Percentiles rank a stretch among this genome's conserved stretches.
phyloP scores from a whole-genome alignment of 192 early-diverging fungal genomes.

The Lobosporangium transversale region DNA sequence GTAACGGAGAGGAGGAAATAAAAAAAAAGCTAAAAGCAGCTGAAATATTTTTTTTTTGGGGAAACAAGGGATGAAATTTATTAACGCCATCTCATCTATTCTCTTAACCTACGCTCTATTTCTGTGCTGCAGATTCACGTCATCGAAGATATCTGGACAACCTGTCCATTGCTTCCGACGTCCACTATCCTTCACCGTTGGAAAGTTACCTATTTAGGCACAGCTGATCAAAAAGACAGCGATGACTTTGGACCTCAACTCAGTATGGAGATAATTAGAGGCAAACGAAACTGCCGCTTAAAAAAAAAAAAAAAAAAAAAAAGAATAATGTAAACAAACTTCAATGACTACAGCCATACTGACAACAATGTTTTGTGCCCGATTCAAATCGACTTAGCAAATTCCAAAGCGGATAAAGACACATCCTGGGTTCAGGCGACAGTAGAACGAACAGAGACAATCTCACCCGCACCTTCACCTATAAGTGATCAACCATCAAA shows the following conservation, averaged over 20 bases:
- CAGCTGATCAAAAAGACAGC: conserved; percentile 1
- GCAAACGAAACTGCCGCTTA: no score
- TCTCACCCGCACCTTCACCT: conserved; percentile 34
- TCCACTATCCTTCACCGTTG: conserved; percentile 48
- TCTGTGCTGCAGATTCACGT: conserved; percentile 28
- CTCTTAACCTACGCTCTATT: background rate
- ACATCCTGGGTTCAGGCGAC: conserved; percentile 28
- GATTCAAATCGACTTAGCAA: background rate
- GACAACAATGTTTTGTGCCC: background rate
- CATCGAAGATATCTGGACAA: conserved; percentile 50
- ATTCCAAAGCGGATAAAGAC: conserved; percentile 21
- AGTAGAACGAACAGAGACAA: conserved; percentile 21
- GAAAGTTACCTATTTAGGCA: conserved; percentile 24
- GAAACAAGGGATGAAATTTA: no score
- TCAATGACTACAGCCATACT: no score
- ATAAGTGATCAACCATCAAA: conserved; percentile 12
- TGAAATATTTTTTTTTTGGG: no score
- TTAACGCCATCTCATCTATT: background rate
- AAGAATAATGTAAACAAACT: no score
- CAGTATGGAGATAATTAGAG: conserved; percentile 25
- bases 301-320: no score
- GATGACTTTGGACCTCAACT: conserved; percentile 20
- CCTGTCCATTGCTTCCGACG: conserved; percentile 32
- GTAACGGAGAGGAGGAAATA: no score
- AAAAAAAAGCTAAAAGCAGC: no score